Conservation (phyloP, 1,139 yeast species). For the Taphrina sp. region DNA sequence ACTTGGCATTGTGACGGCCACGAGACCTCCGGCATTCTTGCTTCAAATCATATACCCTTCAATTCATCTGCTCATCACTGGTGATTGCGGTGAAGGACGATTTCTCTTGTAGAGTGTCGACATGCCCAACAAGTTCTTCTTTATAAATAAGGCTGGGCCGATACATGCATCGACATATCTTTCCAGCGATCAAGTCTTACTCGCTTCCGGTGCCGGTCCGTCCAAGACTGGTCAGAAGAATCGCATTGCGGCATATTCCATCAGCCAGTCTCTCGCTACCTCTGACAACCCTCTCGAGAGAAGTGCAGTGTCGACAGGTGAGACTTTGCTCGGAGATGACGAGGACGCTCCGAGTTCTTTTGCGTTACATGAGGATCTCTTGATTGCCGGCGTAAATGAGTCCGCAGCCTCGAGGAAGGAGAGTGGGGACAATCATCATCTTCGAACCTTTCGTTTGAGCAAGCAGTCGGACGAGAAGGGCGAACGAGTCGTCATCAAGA, state of each 20-base stretch:
- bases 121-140: slow-evolving; percentile 14
- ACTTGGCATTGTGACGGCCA: too few relatives aligned
- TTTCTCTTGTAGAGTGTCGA: too few relatives aligned
- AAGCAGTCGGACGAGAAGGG: background rate
- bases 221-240: slow-evolving; percentile 25
- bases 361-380: slow-evolving; percentile 20
- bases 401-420: slow-evolving; percentile 10
- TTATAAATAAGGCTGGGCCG: slow-evolving; percentile 21
- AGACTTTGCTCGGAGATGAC: slow-evolving; percentile 18
- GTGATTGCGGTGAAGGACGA: too few relatives aligned
- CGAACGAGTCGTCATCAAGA: slow-evolving; percentile 6
- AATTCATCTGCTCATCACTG: too few relatives aligned
- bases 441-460: slow-evolving; percentile 16
- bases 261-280: background rate
- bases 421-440: slow-evolving; percentile 21
- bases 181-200: slow-evolving; percentile 30
- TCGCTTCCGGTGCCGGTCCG: slow-evolving; percentile 32
- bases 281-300: slow-evolving; percentile 9
- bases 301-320: slow-evolving; percentile 10
- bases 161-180: slow-evolving; percentile 26
- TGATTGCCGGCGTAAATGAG: slow-evolving; percentile 27
- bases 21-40: too few relatives aligned
- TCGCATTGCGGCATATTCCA: slow-evolving; percentile 14
- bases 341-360: slow-evolving; percentile 28
- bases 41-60: too few relatives aligned